Percentiles rank a stretch among this genome's conserved stretches.
Conservation (phyloP, 768 basidiomycete genomes). For the Omphalotus guepiniiformis region DNA sequence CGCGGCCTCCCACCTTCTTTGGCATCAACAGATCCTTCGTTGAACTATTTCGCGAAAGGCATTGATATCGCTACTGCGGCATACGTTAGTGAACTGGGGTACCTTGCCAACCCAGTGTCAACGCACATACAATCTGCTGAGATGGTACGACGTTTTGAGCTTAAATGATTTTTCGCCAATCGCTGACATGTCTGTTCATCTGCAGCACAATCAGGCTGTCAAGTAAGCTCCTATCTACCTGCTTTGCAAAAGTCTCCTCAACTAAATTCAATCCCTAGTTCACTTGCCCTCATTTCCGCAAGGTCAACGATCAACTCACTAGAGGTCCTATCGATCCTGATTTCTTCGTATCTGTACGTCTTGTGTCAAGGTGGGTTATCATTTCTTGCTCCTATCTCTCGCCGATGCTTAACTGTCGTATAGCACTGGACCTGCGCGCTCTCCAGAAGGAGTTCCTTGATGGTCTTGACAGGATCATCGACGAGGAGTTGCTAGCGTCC, state of each 20-base stretch:
- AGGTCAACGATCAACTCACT: conserved; percentile 67
- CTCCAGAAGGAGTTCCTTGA: conserved; percentile 58
- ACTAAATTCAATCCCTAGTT: conserved; percentile 27
- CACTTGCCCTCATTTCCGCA: conserved; percentile 67
- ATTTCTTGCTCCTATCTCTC: not conserved
- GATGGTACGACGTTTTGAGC: conserved; percentile 30
- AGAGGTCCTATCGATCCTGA: conserved; percentile 66
- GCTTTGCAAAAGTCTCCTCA: too few species aligned
- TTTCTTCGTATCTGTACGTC: conserved; percentile 67
- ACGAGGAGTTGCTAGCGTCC: conserved; percentile 41
- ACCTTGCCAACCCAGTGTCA: conserved; percentile 72
- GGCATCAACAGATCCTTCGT: conserved; percentile 68
- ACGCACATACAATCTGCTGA: conserved; percentile 82
- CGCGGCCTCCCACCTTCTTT: conserved; percentile 72
- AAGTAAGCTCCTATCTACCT: conserved; percentile 47
- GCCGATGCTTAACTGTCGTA: not conserved
- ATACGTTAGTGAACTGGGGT: conserved; percentile 74
- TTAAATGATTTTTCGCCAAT: not conserved
- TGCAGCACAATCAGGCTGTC: conserved; percentile 70
- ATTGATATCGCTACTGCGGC: conserved; percentile 80
- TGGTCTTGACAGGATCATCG: conserved; percentile 41
- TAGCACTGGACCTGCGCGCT: conserved; percentile 75
- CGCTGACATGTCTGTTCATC: not conserved
- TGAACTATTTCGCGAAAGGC: conserved; percentile 78
- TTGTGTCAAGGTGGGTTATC: conserved; percentile 54